These are phyloP conservation scores for Kwoniella europaea DNA, from an alignment of 768 basidiomycete species.

Conservation along the genomic window DNA sequence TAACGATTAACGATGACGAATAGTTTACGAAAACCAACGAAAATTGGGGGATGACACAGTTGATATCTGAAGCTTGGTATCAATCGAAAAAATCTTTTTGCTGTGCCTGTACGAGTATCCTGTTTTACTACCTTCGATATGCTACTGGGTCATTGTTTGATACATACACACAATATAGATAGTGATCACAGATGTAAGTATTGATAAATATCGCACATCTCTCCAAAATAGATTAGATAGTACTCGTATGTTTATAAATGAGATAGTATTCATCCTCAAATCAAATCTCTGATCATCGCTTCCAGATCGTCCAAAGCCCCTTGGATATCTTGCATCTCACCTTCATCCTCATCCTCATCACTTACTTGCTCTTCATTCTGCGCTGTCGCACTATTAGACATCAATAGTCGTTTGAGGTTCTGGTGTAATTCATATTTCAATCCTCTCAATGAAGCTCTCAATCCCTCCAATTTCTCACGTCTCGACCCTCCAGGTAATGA, in stretches of 20 bases:
- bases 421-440: conserved; percentile 23
- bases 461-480: conserved; percentile 13
- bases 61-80: no score
- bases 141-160: background rate
- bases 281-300: background rate
- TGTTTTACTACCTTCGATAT: no score
- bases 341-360: conserved; percentile 8
- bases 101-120: no score
- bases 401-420: background rate
- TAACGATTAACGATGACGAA: no score
- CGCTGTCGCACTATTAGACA: background rate
- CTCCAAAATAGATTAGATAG: no score
- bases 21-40: no score
- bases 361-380: conserved; percentile 8
- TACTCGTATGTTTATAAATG: background rate
- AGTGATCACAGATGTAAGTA: background rate
- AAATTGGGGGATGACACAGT: no score
- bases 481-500: conserved; percentile 10
- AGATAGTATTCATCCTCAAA: background rate
- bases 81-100: no score
- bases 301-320: background rate
- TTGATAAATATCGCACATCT: no score
- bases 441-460: conserved; percentile 27
- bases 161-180: background rate
- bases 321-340: conserved; percentile 4